phyloP scores from a whole-genome alignment of 169 alveolate species.

The Plasmodium inui region DNA sequence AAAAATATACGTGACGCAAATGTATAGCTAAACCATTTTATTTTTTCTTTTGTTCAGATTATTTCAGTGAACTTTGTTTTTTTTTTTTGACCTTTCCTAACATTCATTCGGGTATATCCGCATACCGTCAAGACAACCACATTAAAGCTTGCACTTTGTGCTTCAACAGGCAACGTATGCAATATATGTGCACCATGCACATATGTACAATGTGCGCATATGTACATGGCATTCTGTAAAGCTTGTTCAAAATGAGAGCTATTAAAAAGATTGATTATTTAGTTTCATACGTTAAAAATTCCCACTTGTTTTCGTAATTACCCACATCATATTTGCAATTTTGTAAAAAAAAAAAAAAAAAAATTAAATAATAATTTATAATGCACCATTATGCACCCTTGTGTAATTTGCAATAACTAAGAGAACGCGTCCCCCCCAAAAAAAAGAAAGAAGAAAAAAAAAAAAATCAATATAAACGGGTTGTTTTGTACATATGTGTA shows the following conservation, averaged over 20 bases:
- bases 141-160: not conserved
- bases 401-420: not conserved
- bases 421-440: not conserved
- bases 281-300: not conserved
- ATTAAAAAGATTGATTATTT: not conserved
- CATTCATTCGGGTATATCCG: not conserved
- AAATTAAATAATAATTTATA: slow-evolving; percentile 4
- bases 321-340: not conserved
- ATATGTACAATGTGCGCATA: not conserved
- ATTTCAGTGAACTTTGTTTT: not conserved
- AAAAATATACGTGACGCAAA: not conserved
- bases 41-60: not conserved
- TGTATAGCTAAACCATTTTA: not conserved
- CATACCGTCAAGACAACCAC: not conserved
- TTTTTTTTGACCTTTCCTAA: not conserved
- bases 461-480: not conserved
- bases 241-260: not conserved
- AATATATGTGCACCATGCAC: slow-evolving; percentile 5
- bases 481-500: not conserved
- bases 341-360: not conserved
- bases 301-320: not conserved
- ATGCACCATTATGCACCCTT: slow-evolving; percentile 65
- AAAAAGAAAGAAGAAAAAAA: not conserved
- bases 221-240: not conserved
- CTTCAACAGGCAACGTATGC: not conserved